phyloP scores from a whole-genome alignment of 306 rosid species.

The Oxytropis ochrocephala region DNA sequence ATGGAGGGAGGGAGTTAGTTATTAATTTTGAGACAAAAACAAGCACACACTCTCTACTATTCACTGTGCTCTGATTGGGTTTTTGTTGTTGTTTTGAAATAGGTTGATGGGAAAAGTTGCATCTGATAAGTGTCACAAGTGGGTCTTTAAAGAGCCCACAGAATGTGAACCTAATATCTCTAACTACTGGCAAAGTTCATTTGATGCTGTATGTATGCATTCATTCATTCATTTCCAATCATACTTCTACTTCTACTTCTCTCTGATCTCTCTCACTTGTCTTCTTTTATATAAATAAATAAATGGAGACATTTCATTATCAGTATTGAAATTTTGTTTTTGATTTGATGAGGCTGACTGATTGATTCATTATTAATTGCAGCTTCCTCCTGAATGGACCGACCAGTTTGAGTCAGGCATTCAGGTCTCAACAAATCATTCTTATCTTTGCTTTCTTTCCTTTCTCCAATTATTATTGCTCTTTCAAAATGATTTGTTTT shows the following conservation, averaged over 20 bases:
- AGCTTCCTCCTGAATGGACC: constrained; percentile 99
- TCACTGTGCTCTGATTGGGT: constrained; percentile 29
- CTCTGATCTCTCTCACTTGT: background rate
- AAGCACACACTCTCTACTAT: background rate
- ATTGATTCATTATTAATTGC: constrained; percentile 43
- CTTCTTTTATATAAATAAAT: background rate
- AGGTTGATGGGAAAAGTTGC: constrained; percentile 99
- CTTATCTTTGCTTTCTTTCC: background rate
- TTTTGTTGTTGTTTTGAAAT: constrained; percentile 13
- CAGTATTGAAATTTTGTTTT: background rate
- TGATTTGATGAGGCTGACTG: constrained; percentile 28
- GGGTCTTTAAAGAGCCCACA: constrained; percentile 99
- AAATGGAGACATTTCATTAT: background rate
- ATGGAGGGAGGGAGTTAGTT: background rate
- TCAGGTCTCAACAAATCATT: constrained; percentile 63
- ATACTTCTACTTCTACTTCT: background rate
- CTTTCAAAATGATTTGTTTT: background rate
- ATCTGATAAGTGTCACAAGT: constrained; percentile 99
- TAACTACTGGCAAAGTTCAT: constrained; percentile 99
- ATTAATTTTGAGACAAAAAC: background rate
- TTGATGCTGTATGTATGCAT: constrained; percentile 78
- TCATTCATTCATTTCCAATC: background rate
- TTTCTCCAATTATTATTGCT: background rate
- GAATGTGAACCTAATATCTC: constrained; percentile 96
- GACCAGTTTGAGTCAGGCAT: constrained; percentile 98